Percentiles rank a stretch among this genome's conserved stretches.
These are phyloP conservation scores for Aspergillus pseudotamarii DNA, from an alignment of 2,329 filamentous ascomycete genomes.

Conservation along the genomic window DNA sequence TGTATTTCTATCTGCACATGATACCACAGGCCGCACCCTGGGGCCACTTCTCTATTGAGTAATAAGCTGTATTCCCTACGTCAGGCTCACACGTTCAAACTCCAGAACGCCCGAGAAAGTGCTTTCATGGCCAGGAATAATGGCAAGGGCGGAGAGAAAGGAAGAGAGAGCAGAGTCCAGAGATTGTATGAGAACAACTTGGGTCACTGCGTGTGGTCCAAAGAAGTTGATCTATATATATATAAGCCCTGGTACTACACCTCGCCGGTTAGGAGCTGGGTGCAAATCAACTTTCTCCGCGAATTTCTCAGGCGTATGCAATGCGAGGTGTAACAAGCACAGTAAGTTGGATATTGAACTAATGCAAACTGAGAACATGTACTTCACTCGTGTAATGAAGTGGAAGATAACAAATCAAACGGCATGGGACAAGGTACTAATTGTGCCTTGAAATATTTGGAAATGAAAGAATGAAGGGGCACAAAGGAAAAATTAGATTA, in stretches of 20 bases:
- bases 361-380: background rate
- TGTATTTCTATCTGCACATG: background rate
- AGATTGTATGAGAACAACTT: background rate
- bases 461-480: background rate
- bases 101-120: constrained; percentile 8
- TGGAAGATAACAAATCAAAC: background rate
- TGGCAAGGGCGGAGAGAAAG: background rate
- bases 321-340: background rate
- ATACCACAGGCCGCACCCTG: background rate
- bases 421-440: background rate
- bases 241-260: background rate
- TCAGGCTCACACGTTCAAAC: constrained; percentile 4
- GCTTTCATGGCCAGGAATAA: background rate
- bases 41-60: background rate
- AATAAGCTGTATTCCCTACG: background rate
- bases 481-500: background rate
- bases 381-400: background rate
- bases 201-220: background rate
- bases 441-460: background rate
- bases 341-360: background rate
- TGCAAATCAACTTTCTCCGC: background rate
- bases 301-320: background rate
- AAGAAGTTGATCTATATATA: background rate
- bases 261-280: background rate
- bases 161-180: background rate